Evolutionary conservation across 306 rosid genomes (phyloP).

Genomic region (Trichosanthes truncata): DNA sequence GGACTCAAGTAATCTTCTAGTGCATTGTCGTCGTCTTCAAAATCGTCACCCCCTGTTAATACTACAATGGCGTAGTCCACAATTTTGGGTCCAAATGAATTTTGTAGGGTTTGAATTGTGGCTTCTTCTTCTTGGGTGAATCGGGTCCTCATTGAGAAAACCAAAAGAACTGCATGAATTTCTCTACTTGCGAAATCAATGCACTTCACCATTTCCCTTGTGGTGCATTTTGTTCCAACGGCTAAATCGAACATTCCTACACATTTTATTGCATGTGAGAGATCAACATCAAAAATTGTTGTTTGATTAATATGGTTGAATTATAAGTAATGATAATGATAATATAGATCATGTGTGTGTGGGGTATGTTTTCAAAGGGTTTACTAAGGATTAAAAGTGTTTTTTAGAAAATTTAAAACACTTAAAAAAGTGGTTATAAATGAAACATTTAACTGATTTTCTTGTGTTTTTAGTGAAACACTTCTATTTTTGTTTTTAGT

Average conservation of each 20-base stretch:
- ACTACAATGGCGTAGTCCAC: slow-evolving; percentile 27
- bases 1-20: slow-evolving; percentile 48
- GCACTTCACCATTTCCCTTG: slow-evolving; percentile 71
- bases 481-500: no score
- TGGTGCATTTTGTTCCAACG: slow-evolving; percentile 37
- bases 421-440: no score
- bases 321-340: no score
- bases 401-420: no score
- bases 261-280: neutral
- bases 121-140: slow-evolving; percentile 67
- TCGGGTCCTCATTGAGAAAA: slow-evolving; percentile 59
- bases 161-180: slow-evolving; percentile 64
- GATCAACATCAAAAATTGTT: neutral
- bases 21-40: slow-evolving; percentile 28
- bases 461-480: no score
- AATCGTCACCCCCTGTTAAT: neutral
- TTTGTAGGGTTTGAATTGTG: slow-evolving; percentile 36
- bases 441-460: no score
- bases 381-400: no score
- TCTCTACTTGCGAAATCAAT: slow-evolving; percentile 74
- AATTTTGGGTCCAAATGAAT: slow-evolving; percentile 39
- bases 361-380: no score
- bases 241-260: slow-evolving; percentile 63
- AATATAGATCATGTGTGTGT: no score
- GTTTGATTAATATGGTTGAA: no score